Evolutionary conservation across 257 asterid genomes (phyloP).

Genomic region (Przewalskia tangutica): DNA sequence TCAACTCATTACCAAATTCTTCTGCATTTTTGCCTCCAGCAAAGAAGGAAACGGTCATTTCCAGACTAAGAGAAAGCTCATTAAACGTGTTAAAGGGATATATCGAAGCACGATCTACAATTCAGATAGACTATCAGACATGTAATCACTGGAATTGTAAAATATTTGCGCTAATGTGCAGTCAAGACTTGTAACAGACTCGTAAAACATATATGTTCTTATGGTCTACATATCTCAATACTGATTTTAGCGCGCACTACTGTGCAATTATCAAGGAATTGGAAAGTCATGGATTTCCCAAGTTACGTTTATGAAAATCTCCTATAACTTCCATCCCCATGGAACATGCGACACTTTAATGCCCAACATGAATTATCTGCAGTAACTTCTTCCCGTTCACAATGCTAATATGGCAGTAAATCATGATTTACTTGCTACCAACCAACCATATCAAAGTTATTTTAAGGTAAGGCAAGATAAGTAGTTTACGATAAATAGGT

Average conservation of each 20-base stretch:
- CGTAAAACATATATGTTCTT: neutral
- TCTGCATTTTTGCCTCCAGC: neutral
- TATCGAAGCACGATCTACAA: neutral
- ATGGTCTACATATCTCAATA: neutral
- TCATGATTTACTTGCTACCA: neutral
- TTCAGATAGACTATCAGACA: neutral
- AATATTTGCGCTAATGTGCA: neutral
- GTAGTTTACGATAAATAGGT: neutral
- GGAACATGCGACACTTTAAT: neutral
- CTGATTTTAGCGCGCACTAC: neutral
- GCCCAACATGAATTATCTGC: neutral
- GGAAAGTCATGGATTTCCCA: neutral
- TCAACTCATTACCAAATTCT: neutral
- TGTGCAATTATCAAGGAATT: neutral
- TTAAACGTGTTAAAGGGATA: neutral
- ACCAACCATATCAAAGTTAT: neutral
- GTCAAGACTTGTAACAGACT: neutral
- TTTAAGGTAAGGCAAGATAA: neutral
- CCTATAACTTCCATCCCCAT: neutral
- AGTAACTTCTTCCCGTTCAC: too few species aligned
- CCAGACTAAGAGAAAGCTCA: neutral
- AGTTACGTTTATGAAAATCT: neutral
- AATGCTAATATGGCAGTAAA: neutral
- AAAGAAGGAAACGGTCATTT: neutral
- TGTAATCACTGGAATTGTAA: neutral